A percentile compares a stretch with the other conserved stretches of the same genome.
These are phyloP conservation scores for Pholiota microspora DNA, from an alignment of 768 basidiomycete genomes.

Conservation along the genomic window DNA sequence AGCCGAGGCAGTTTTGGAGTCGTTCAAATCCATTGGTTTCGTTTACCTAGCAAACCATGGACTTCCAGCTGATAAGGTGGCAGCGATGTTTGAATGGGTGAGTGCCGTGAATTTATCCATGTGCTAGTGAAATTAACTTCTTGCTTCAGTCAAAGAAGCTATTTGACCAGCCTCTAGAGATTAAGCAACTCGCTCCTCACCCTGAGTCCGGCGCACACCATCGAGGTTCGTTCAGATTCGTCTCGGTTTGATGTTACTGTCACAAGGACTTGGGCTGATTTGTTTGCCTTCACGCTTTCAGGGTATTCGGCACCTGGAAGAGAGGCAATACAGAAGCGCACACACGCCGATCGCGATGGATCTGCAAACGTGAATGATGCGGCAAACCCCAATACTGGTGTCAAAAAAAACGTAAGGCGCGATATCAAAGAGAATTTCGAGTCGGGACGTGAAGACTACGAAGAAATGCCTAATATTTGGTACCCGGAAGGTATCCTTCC, in stretches of 20 bases:
- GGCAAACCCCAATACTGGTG: neutral
- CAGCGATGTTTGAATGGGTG: constrained; percentile 43
- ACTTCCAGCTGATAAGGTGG: constrained; percentile 32
- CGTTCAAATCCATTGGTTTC: constrained; percentile 47
- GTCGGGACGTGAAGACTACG: constrained; percentile 46
- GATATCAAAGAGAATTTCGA: constrained; percentile 56
- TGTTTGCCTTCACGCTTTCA: constrained; percentile 8
- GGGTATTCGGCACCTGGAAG: constrained; percentile 38
- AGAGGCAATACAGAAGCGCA: constrained; percentile 31
- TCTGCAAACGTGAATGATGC: neutral
- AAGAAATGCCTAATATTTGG: constrained; percentile 55
- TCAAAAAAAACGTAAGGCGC: constrained; percentile 24
- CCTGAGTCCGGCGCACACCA: constrained; percentile 43
- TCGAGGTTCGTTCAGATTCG: constrained; percentile 31
- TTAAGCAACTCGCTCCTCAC: constrained; percentile 44
- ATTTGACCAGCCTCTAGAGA: constrained; percentile 35
- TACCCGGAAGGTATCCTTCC: constrained; percentile 49
- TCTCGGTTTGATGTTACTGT: constrained; percentile 10
- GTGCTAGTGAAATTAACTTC: neutral
- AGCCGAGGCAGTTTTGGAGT: constrained; percentile 38
- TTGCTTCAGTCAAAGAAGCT: constrained; percentile 34
- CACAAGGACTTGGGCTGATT: neutral
- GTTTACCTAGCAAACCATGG: constrained; percentile 46
- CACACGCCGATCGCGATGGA: constrained; percentile 24
- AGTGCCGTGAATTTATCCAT: constrained; percentile 2